phyloP scores from a whole-genome alignment of 2,329 filamentous ascomycete genomes.

The Pseudocercospora pini-densiflorae region DNA sequence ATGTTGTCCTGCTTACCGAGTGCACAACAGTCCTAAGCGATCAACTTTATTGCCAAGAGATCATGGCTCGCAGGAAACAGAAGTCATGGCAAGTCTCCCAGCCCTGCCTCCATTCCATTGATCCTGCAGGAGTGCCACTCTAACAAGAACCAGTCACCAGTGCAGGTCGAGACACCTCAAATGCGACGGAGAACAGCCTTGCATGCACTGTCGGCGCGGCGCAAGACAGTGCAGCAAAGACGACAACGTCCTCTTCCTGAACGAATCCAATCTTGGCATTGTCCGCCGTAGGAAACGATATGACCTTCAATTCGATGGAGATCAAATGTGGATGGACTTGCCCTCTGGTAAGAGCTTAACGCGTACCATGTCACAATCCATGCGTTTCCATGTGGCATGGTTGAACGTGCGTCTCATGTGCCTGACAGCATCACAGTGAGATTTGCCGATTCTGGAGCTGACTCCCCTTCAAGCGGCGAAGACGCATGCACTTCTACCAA shows the following conservation, averaged over 20 bases:
- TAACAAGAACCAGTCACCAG: constrained; percentile 16
- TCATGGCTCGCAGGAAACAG: constrained; percentile 16
- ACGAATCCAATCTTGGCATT: constrained; percentile 14
- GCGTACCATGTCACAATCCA: background rate
- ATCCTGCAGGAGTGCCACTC: constrained; percentile 15
- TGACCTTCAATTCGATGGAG: constrained; percentile 8
- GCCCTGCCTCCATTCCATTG: background rate
- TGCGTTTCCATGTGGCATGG: background rate
- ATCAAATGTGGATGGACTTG: constrained; percentile 17
- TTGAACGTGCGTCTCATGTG: background rate
- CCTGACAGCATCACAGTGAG: background rate
- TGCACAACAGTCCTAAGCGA: background rate
- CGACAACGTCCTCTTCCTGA: constrained; percentile 15
- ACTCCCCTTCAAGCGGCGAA: background rate
- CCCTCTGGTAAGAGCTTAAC: constrained; percentile 10
- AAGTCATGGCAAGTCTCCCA: constrained; percentile 16
- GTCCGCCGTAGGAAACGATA: constrained; percentile 13
- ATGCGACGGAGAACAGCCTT: constrained; percentile 19
- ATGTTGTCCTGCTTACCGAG: background rate
- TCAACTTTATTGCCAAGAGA: background rate
- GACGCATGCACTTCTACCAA: background rate
- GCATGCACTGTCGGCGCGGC: constrained; percentile 10
- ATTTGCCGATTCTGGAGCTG: constrained; percentile 2
- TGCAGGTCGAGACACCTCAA: constrained; percentile 19
- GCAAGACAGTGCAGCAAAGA: constrained; percentile 17